Percentiles rank a stretch among this genome's conserved stretches.
phyloP scores from a whole-genome alignment of 2,329 filamentous ascomycete genomes.

The Cordyceps farinosa region DNA sequence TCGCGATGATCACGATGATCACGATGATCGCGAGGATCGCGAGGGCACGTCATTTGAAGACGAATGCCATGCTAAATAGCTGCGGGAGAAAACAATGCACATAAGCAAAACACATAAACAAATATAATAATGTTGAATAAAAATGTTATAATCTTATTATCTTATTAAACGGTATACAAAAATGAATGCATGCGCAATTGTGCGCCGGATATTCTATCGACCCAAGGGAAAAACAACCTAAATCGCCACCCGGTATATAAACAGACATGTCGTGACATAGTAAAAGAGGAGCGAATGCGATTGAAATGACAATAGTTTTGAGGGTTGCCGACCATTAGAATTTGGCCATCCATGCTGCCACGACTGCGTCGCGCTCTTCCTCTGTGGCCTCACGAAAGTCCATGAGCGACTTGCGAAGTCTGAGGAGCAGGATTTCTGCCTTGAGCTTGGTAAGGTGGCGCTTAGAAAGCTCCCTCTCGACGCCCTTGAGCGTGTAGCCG shows the following conservation, averaged over 20 bases:
- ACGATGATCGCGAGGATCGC: background rate
- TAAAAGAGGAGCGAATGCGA: background rate
- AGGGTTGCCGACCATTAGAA: background rate
- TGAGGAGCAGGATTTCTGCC: constrained; percentile 32
- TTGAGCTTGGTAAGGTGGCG: constrained; percentile 31
- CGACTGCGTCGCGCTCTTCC: constrained; percentile 23
- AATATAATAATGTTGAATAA: background rate
- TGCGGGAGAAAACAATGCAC: background rate
- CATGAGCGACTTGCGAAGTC: constrained; percentile 29
- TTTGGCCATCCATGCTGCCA: constrained; percentile 27
- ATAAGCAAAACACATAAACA: background rate
- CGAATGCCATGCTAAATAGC: constrained; percentile 4
- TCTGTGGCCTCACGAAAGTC: constrained; percentile 26
- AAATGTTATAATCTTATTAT: background rate
- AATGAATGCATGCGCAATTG: background rate
- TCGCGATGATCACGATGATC: background rate
- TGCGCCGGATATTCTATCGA: background rate
- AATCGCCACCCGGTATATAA: background rate
- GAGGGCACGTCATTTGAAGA: background rate
- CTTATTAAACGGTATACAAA: background rate
- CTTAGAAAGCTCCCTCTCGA: constrained; percentile 46
- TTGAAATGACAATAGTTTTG: background rate
- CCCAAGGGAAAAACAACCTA: background rate
- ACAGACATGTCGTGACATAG: background rate
- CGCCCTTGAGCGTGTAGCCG: constrained; percentile 51